phyloP scores from a whole-genome alignment of 805 yeast genomes.

The Kodamaea laetipori region DNA sequence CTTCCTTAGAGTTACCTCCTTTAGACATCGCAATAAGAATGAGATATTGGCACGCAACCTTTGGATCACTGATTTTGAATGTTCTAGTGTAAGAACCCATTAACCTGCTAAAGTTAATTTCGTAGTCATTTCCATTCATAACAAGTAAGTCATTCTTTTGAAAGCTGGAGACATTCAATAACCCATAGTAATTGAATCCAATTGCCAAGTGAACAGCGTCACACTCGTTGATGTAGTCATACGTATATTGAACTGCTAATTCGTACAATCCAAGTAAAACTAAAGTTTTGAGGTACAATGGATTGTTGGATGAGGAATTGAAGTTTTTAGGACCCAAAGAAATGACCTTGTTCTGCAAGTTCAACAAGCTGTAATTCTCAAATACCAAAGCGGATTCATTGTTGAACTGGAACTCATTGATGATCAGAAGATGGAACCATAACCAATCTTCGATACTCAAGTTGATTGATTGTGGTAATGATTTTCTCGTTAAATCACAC shows the following conservation, averaged over 20 bases:
- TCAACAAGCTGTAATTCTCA: conserved; percentile 71
- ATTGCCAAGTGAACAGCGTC: conserved; percentile 91
- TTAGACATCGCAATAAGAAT: conserved; percentile 61
- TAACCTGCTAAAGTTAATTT: conserved; percentile 58
- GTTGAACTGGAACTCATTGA: conserved; percentile 51
- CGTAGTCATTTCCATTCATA: conserved; percentile 34
- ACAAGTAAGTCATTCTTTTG: conserved; percentile 37
- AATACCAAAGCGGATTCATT: conserved; percentile 51
- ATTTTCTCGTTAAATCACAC: conserved; percentile 69
- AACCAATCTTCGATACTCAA: conserved; percentile 93
- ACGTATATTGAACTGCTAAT: conserved; percentile 67
- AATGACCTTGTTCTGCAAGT: conserved; percentile 70
- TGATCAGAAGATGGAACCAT: conserved; percentile 85
- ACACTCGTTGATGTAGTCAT: conserved; percentile 63
- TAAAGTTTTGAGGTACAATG: conserved; percentile 72
- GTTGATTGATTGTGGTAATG: conserved; percentile 66
- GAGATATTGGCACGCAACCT: conserved; percentile 88
- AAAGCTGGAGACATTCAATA: conserved; percentile 52
- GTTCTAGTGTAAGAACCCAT: conserved; percentile 80
- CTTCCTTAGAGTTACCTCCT: conserved; percentile 41
- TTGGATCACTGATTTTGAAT: conserved; percentile 84
- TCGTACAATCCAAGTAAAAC: conserved; percentile 80
- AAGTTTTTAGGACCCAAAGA: conserved; percentile 76
- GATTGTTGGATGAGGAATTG: conserved; percentile 62
- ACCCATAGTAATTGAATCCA: conserved; percentile 71